Conservation (phyloP, 495 filamentous ascomycete species). For the Penicillium crystallinum region DNA sequence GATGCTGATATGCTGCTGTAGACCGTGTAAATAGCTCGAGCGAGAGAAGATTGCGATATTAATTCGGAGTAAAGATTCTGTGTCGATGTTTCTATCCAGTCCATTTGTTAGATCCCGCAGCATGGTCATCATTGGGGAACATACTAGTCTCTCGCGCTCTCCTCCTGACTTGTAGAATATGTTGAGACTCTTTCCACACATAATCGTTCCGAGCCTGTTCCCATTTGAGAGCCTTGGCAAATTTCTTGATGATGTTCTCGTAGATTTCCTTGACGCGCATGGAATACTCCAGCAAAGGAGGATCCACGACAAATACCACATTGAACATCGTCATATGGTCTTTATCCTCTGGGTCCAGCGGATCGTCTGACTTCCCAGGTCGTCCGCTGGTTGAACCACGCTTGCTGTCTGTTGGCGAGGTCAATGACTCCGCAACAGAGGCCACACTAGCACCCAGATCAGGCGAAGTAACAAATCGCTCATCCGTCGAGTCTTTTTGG, state of each 20-base stretch:
- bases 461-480: slow-evolving; percentile 29
- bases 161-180: slow-evolving; percentile 70
- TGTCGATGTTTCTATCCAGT: slow-evolving; percentile 30
- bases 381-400: slow-evolving; percentile 38
- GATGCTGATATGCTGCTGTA: slow-evolving; percentile 76
- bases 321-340: slow-evolving; percentile 92
- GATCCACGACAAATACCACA: slow-evolving; percentile 84
- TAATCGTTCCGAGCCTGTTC: slow-evolving; percentile 84
- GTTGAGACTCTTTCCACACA: slow-evolving; percentile 79
- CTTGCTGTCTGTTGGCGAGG: slow-evolving; percentile 30
- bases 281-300: slow-evolving; percentile 69
- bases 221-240: slow-evolving; percentile 83
- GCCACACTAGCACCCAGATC: slow-evolving; percentile 21
- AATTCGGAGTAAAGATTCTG: slow-evolving; percentile 52
- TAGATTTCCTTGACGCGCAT: slow-evolving; percentile 74
- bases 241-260: slow-evolving; percentile 80
- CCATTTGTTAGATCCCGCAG: neutral
- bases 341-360: slow-evolving; percentile 50
- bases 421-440: slow-evolving; percentile 28
- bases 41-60: slow-evolving; percentile 70
- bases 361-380: slow-evolving; percentile 30
- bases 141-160: slow-evolving; percentile 71
- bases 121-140: slow-evolving; percentile 12
- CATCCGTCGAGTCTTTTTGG: slow-evolving; percentile 25
- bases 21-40: slow-evolving; percentile 73